phyloP scores from a whole-genome alignment of 148 eudicot species.

The Rhododendron griersonianum region DNA sequence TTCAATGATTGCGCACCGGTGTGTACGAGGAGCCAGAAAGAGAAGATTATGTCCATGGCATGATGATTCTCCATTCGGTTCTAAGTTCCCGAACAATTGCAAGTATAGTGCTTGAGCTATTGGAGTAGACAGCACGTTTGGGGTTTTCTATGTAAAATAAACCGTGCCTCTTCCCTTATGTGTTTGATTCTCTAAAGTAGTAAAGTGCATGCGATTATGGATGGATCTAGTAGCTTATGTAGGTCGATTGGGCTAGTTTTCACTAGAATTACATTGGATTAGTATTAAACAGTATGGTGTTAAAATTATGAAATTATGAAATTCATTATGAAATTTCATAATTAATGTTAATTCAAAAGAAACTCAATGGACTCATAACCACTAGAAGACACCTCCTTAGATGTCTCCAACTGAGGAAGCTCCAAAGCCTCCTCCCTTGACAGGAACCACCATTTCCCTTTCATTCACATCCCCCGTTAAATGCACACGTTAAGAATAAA shows the following conservation, averaged over 20 bases:
- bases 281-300: background rate
- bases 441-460: background rate
- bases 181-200: background rate
- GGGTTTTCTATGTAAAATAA: background rate
- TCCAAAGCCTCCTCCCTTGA: background rate
- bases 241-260: background rate
- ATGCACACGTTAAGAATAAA: background rate
- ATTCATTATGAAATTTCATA: no score
- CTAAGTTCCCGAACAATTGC: background rate
- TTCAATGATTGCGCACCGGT: background rate
- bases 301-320: background rate
- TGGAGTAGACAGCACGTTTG: background rate
- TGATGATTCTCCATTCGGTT: background rate
- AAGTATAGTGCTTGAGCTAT: background rate
- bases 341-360: background rate
- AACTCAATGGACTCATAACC: background rate
- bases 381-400: background rate
- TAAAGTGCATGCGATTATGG: background rate
- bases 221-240: background rate
- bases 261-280: background rate
- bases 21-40: background rate
- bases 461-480: background rate
- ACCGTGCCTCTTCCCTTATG: background rate
- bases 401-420: background rate
- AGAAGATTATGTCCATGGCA: background rate